phyloP scores from a whole-genome alignment of 2,329 filamentous ascomycete species.

The Fusarium dlaminii region DNA sequence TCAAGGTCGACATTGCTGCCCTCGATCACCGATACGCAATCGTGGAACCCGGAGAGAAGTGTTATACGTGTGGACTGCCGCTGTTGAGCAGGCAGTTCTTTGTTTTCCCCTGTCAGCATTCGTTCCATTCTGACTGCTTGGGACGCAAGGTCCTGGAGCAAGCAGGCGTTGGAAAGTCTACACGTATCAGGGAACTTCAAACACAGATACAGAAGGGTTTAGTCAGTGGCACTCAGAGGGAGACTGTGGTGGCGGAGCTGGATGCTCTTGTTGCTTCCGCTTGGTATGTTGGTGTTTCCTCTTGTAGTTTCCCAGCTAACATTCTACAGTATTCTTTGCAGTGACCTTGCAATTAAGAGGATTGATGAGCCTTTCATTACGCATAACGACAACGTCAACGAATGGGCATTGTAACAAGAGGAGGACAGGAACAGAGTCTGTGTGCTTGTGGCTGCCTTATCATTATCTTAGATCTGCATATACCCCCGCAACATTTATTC shows the following conservation, averaged over 20 bases:
- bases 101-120: constrained; percentile 97
- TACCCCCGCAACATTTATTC: constrained; percentile 37
- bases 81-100: constrained; percentile 94
- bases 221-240: constrained; percentile 75
- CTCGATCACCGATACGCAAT: constrained; percentile 93
- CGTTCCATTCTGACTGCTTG: constrained; percentile 95
- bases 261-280: constrained; percentile 90
- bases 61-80: constrained; percentile 87
- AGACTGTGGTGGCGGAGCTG: constrained; percentile 86
- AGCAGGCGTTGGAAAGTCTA: constrained; percentile 77
- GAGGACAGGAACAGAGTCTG: constrained; percentile 9
- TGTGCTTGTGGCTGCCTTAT: constrained; percentile 26
- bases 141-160: constrained; percentile 86
- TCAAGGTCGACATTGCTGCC: constrained; percentile 86
- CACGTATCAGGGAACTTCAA: constrained; percentile 87
- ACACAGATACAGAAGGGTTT: constrained; percentile 81
- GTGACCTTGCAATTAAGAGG: constrained; percentile 92
- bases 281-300: constrained; percentile 67
- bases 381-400: constrained; percentile 74
- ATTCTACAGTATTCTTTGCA: constrained; percentile 82
- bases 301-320: not conserved
- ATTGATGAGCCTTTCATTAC: constrained; percentile 93
- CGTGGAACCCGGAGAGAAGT: constrained; percentile 94
- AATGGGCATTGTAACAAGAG: constrained; percentile 75
- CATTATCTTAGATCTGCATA: constrained; percentile 42